Conservation (phyloP, 148 eudicot species). For the Camellia sinensis region DNA sequence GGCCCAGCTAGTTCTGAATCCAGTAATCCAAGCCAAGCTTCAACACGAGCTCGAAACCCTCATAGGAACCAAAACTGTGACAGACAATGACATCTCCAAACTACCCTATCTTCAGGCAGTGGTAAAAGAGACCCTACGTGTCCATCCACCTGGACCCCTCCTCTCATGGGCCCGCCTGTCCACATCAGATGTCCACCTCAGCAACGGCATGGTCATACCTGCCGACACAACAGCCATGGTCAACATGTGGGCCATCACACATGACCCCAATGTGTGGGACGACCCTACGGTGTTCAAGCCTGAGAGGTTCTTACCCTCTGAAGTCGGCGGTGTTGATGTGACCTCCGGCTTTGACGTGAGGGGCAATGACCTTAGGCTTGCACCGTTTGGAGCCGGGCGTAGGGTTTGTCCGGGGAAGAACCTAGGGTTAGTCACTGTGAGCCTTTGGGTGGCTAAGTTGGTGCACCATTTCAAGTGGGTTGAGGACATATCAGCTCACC, state of each 20-base stretch:
- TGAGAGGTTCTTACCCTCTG: constrained; percentile 37
- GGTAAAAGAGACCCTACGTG: constrained; percentile 48
- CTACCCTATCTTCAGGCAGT: constrained; percentile 55
- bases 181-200: constrained; percentile 45
- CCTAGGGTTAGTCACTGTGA: constrained; percentile 49
- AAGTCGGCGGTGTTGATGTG: constrained; percentile 8
- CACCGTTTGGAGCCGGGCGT: constrained; percentile 71
- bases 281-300: constrained; percentile 42
- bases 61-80: not conserved
- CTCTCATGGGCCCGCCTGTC: constrained; percentile 64
- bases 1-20: constrained; percentile 50
- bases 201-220: constrained; percentile 61
- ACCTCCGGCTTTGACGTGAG: constrained; percentile 30
- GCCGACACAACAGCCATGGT: constrained; percentile 64
- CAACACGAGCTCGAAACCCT: constrained; percentile 34
- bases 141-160: constrained; percentile 72
- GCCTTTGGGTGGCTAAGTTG: constrained; percentile 50
- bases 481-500: constrained; percentile 12
- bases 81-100: constrained; percentile 33
- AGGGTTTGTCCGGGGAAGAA: constrained; percentile 63
- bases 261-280: constrained; percentile 42
- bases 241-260: constrained; percentile 79
- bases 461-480: constrained; percentile 43
- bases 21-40: constrained; percentile 42
- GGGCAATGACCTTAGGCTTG: constrained; percentile 54